phyloP scores from a whole-genome alignment of 148 eudicot species.

The Cornus kousa region DNA sequence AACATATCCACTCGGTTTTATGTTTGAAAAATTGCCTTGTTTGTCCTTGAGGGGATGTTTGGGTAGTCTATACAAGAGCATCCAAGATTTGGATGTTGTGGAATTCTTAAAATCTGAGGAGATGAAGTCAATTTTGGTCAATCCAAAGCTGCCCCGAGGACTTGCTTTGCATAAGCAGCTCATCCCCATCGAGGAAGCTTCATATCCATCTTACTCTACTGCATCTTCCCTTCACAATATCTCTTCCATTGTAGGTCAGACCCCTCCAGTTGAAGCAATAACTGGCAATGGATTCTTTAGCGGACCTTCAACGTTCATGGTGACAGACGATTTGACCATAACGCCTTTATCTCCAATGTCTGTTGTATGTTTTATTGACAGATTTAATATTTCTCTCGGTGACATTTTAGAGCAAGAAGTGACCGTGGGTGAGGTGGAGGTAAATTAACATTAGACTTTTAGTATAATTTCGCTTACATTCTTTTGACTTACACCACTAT shows the following conservation, averaged over 20 bases:
- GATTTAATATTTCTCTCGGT: too few species aligned
- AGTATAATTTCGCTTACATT: too few species aligned
- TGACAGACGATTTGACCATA: too few species aligned
- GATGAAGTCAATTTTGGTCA: not conserved
- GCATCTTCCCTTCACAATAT: too few species aligned
- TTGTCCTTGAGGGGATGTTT: not conserved
- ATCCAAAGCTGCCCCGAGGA: not conserved
- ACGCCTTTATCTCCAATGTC: too few species aligned
- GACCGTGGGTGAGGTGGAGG: too few species aligned
- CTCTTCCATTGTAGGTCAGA: too few species aligned
- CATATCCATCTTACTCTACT: not conserved
- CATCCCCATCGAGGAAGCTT: not conserved
- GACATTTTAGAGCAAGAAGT: too few species aligned
- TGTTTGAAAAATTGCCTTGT: not conserved
- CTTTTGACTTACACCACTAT: too few species aligned
- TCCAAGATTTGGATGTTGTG: not conserved
- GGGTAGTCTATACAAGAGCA: conserved; percentile 3
- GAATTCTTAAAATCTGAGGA: not conserved
- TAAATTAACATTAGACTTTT: too few species aligned
- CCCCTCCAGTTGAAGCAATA: not conserved
- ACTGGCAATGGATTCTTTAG: not conserved
- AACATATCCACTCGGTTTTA: conserved; percentile 4
- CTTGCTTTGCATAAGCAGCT: not conserved
- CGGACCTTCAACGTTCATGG: too few species aligned
- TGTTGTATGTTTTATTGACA: too few species aligned